Base-by-base conservation (phyloP, 768 basidiomycete genomes). In the Boletus vermiculosoides region DNA sequence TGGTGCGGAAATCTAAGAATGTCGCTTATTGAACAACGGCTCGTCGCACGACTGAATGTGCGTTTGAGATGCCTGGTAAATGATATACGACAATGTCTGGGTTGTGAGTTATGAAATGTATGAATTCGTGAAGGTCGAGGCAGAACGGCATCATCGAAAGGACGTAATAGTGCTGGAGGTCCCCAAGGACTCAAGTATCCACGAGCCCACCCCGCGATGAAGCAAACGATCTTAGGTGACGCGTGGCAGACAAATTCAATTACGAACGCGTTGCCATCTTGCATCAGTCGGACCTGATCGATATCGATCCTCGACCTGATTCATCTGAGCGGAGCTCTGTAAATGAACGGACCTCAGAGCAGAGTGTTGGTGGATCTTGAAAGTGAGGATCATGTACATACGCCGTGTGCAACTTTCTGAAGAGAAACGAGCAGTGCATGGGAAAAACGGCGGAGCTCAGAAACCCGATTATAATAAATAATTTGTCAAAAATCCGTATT, bases 251-350 rank as follows among this genome's bases (percentile, higher is more conserved):
- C 61, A n/a, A n/a, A 68, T 55, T 42, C 57, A 64, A 23, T 57
- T 50, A 57, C 52, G 50, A 44, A 69, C 68, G 63, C 62, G 66
- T 70, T 63, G 63, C 57, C 63, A 59, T 57, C 55, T 51, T 62
- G 55, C 3, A 53, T 60, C 61, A 57, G 41, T 55, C 65, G 67
- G 65, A 59, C 67, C 67, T 71, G n/a, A n/a, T n/a, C n/a, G n/a
- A n/a, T n/a, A n/a, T n/a, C n/a, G 67, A 70, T 70, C 69, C 69
- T 70, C 70, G 70, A 70, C 62, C 62, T 58, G 59, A 67, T 70
- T 59, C 67, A 70, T 70, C 52, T 69, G 59, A 44, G 59, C 65
- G 70, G 70, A 70, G 61, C 67, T 69, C 54, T 69, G 56, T 48
- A 64, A 70, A 69, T 70, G 66, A 67, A 64, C 70, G 70, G 68